Conservation (phyloP, 2,329 filamentous ascomycete genomes). For the Acrodontium crateriforme region DNA sequence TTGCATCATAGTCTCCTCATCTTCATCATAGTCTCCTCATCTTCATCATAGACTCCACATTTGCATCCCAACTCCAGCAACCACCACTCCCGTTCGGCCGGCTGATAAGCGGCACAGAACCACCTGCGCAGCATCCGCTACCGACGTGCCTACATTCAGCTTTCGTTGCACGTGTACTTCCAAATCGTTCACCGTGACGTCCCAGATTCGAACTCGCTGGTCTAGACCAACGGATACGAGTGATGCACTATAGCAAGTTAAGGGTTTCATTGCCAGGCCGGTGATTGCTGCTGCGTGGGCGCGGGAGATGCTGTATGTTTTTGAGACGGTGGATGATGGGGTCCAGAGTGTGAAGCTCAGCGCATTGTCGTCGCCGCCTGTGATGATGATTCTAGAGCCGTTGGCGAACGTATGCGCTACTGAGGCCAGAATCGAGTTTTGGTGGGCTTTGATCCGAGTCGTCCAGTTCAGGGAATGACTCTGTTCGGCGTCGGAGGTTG, state of each 20-base stretch:
- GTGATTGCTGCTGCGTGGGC: constrained; percentile 65
- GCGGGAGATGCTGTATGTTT: constrained; percentile 30
- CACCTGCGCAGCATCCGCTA: constrained; percentile 43
- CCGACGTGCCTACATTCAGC: constrained; percentile 28
- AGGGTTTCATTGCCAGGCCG: constrained; percentile 29
- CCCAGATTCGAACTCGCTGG: constrained; percentile 36
- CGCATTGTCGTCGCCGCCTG: constrained; percentile 81
- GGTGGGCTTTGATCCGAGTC: constrained; percentile 46
- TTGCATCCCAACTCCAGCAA: constrained; percentile 40
- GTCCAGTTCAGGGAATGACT: constrained; percentile 22
- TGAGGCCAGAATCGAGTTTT: constrained; percentile 60
- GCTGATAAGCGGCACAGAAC: constrained; percentile 21
- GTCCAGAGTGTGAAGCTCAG: constrained; percentile 43
- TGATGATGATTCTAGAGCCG: constrained; percentile 43
- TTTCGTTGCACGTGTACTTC: constrained; percentile 20
- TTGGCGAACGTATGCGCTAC: constrained; percentile 20
- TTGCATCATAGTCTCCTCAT: constrained; percentile 3
- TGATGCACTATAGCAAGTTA: constrained; percentile 2
- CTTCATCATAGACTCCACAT: too few species aligned
- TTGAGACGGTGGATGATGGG: not conserved
- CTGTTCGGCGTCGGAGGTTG: not conserved
- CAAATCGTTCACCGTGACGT: constrained; percentile 18
- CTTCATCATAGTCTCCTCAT: constrained; percentile 4
- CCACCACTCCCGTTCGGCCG: constrained; percentile 19
- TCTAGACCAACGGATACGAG: constrained; percentile 29